These are phyloP conservation scores for Heliamphora pulchella DNA, from an alignment of 179 eudicot species.

Conservation along the genomic window DNA sequence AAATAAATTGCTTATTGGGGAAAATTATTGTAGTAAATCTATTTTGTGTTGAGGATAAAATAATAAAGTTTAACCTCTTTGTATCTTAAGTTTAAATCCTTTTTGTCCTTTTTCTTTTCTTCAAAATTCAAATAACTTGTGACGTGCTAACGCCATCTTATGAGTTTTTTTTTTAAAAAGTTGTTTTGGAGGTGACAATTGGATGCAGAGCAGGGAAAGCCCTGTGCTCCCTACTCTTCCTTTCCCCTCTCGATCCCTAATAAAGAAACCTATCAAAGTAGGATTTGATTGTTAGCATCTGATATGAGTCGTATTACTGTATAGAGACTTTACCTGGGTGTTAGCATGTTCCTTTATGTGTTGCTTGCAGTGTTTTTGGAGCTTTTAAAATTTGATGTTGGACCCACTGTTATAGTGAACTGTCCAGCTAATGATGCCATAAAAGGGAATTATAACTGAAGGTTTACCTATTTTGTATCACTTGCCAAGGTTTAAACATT, in stretches of 20 bases:
- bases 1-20: no score
- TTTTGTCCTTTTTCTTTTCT: no score
- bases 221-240: not conserved
- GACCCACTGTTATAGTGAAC: not conserved
- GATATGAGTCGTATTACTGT: not conserved
- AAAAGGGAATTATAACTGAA: not conserved
- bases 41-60: no score
- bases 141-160: not conserved
- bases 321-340: not conserved
- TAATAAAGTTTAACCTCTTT: no score
- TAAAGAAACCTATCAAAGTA: not conserved
- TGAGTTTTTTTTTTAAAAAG: not conserved
- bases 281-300: conserved; percentile 2
- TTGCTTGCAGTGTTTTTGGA: not conserved
- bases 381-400: not conserved
- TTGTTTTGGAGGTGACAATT: not conserved
- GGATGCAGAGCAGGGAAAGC: conserved; percentile 1
- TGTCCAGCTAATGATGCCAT: not conserved
- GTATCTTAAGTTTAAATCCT: no score
- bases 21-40: no score
- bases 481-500: not conserved
- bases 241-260: not conserved
- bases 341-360: not conserved
- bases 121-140: no score
- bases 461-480: not conserved